A percentile compares a stretch with the other conserved stretches of the same genome.
Conservation (phyloP, 2,329 filamentous ascomycete genomes). For the Ophiocordyceps australis region DNA sequence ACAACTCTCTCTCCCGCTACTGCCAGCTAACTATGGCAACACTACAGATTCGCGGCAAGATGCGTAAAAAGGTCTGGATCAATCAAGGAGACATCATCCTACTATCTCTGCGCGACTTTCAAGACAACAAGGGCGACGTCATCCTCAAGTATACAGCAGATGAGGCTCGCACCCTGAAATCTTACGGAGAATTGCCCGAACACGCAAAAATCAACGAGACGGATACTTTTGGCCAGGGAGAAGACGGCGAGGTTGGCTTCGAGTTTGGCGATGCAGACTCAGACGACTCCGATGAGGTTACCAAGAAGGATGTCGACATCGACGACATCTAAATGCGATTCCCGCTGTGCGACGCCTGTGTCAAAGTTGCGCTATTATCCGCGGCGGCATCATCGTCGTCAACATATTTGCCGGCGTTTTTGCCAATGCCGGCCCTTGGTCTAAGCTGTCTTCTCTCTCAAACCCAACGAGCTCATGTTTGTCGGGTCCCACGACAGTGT, state of each 20-base stretch:
- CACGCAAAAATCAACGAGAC: constrained; percentile 99
- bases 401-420: neutral
- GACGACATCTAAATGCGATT: constrained; percentile 88
- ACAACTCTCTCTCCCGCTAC: neutral
- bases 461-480: constrained; percentile 11
- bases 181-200: constrained; percentile 93
- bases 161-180: constrained; percentile 87
- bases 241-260: constrained; percentile 91
- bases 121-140: constrained; percentile 92
- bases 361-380: no score
- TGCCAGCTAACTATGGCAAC: neutral
- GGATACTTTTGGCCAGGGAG: constrained; percentile 81
- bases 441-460: constrained; percentile 51
- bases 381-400: neutral
- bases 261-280: constrained; percentile 92
- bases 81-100: constrained; percentile 94
- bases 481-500: constrained; percentile 27
- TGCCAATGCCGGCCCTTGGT: neutral
- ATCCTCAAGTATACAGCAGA: constrained; percentile 94
- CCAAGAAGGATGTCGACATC: constrained; percentile 70
- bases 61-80: constrained; percentile 99
- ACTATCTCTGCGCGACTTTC: constrained; percentile 75
- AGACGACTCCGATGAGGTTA: constrained; percentile 33
- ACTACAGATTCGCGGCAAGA: constrained; percentile 56
- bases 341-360: no score